Evolutionary conservation across 2,329 filamentous ascomycete species (phyloP).

Genomic region (Tricladium varicosporioides): DNA sequence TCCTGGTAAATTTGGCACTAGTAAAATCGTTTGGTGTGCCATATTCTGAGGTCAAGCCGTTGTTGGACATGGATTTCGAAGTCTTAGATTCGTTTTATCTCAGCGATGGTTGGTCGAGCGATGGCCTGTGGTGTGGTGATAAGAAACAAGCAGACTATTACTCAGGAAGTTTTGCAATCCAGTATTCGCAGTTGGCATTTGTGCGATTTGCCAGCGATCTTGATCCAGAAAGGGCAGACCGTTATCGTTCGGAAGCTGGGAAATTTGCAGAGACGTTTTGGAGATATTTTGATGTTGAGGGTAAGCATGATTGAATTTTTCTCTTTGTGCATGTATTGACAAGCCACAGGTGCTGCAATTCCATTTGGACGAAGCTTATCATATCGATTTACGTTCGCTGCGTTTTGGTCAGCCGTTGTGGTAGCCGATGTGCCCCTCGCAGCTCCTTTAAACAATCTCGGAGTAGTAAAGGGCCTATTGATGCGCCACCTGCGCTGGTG

Average conservation of each 20-base stretch:
- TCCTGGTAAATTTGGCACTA: constrained; percentile 48
- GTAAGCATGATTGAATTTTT: constrained; percentile 27
- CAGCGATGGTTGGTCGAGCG: constrained; percentile 45
- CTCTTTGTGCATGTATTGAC: not conserved
- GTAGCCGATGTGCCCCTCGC: constrained; percentile 41
- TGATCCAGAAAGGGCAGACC: constrained; percentile 38
- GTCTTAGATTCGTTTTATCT: constrained; percentile 46
- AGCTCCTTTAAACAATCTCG: constrained; percentile 37
- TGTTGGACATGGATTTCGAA: constrained; percentile 42
- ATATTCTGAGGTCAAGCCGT: constrained; percentile 32
- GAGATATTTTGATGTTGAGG: constrained; percentile 46
- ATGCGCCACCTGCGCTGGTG: constrained; percentile 51
- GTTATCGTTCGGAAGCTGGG: constrained; percentile 39
- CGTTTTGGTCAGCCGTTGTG: constrained; percentile 45
- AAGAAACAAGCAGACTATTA: constrained; percentile 48
- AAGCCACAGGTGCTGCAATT: constrained; percentile 44
- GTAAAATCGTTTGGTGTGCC: constrained; percentile 41
- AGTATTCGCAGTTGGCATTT: constrained; percentile 49
- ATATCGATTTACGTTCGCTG: constrained; percentile 46
- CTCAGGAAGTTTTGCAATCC: constrained; percentile 52
- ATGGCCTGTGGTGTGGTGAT: constrained; percentile 41
- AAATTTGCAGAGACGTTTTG: constrained; percentile 44
- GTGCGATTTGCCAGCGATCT: constrained; percentile 42
- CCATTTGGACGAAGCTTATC: constrained; percentile 51
- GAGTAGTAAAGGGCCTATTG: constrained; percentile 47